phyloP scores from a whole-genome alignment of 177 flowering plant genomes.

The Vitis hybrid region DNA sequence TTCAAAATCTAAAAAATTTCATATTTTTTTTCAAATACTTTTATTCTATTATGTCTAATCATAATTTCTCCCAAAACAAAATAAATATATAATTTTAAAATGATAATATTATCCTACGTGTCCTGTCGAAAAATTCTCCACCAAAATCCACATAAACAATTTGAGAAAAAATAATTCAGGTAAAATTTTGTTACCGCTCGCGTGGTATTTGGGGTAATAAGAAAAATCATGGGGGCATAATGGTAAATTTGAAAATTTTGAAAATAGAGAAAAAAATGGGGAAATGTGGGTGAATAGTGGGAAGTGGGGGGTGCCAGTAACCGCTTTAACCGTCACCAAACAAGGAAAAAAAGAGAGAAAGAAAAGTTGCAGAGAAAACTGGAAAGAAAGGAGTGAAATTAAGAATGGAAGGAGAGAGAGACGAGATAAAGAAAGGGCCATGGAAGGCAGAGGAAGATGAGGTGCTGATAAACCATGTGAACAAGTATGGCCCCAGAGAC shows the following conservation, averaged over 20 bases:
- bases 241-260: slow-evolving; percentile 2
- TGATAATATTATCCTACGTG: too few species aligned
- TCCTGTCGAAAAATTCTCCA: too few species aligned
- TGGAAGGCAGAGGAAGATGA: slow-evolving; percentile 96
- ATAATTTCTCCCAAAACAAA: too few species aligned
- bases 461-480: slow-evolving; percentile 73
- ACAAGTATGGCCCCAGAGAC: slow-evolving; percentile 80
- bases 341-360: slow-evolving; percentile 1
- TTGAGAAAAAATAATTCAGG: too few species aligned
- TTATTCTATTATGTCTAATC: too few species aligned
- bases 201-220: too few species aligned
- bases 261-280: slow-evolving; percentile 21
- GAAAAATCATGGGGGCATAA: slow-evolving; percentile 3
- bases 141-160: too few species aligned
- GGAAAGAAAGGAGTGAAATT: slow-evolving; percentile 5
- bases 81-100: too few species aligned
- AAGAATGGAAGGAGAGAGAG: slow-evolving; percentile 31
- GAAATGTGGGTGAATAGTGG: slow-evolving; percentile 21
- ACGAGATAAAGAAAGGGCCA: slow-evolving; percentile 81
- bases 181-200: too few species aligned
- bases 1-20: too few species aligned
- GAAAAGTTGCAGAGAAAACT: neutral
- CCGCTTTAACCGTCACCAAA: slow-evolving; percentile 42
- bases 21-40: too few species aligned
- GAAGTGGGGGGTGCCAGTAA: slow-evolving; percentile 30